phyloP scores from a whole-genome alignment of 805 yeast genomes.

The Ogataea minuta region DNA sequence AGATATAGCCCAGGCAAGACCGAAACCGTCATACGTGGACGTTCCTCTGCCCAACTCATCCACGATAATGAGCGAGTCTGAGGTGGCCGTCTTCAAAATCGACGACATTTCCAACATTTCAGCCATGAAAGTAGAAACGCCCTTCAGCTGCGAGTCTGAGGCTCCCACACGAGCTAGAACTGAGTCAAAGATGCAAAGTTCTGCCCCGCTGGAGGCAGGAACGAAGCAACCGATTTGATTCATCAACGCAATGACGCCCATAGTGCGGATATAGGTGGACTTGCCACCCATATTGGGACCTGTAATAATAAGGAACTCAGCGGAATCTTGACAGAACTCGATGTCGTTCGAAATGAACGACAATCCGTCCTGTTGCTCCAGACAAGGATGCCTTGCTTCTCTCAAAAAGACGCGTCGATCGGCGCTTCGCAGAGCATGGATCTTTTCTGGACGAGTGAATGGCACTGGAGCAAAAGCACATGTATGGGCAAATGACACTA shows the following conservation, averaged over 20 bases:
- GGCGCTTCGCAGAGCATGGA: conserved; percentile 51
- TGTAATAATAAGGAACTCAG: conserved; percentile 80
- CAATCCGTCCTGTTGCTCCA: conserved; percentile 88
- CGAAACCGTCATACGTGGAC: conserved; percentile 94
- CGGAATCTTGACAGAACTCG: conserved; percentile 49
- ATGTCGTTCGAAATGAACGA: conserved; percentile 92
- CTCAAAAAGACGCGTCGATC: conserved; percentile 51
- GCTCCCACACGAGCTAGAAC: conserved; percentile 98
- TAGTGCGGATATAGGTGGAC: conserved; percentile 86
- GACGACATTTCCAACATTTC: conserved; percentile 95
- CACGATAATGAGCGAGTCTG: conserved; percentile 77
- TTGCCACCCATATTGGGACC: conserved; percentile 99
- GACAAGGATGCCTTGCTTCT: conserved; percentile 91
- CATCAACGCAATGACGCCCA: conserved; percentile 83
- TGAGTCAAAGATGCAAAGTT: conserved; percentile 82
- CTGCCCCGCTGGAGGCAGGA: conserved; percentile 72
- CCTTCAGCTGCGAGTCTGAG: conserved; percentile 95
- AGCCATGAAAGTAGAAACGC: conserved; percentile 94
- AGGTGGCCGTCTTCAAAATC: conserved; percentile 75
- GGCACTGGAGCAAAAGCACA: conserved; percentile 80
- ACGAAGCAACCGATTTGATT: conserved; percentile 88
- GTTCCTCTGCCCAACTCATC: conserved; percentile 98
- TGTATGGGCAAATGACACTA: conserved; percentile 81
- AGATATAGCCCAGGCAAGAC: conserved; percentile 94
- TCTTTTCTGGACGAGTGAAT: conserved; percentile 63